Conservation (phyloP, 1,139 yeast genomes). For the Magnusiomyces tetraspermus region DNA sequence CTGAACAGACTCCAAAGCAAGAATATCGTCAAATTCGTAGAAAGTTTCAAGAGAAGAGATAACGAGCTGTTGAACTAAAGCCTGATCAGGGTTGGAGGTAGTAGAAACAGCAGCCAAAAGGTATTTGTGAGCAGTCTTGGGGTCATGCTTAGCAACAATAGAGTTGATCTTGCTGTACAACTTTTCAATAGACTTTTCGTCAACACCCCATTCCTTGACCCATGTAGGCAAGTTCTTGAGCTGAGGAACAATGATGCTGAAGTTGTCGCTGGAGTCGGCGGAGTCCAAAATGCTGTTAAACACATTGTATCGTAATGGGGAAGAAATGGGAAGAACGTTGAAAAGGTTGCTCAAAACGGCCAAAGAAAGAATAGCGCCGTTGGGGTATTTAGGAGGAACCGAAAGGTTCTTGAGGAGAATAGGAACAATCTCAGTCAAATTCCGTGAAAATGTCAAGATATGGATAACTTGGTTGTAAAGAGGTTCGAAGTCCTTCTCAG, state of each 20-base stretch:
- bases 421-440: constrained; percentile 29
- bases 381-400: constrained; percentile 23
- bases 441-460: constrained; percentile 31
- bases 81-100: constrained; percentile 18
- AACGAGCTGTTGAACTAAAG: constrained; percentile 25
- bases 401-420: constrained; percentile 29
- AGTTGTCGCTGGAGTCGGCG: constrained; percentile 29
- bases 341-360: constrained; percentile 35
- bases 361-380: constrained; percentile 29
- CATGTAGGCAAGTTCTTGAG: constrained; percentile 33
- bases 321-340: constrained; percentile 32
- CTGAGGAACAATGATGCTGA: constrained; percentile 32
- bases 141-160: constrained; percentile 22
- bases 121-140: constrained; percentile 25
- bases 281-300: constrained; percentile 31
- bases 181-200: constrained; percentile 23
- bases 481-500: constrained; percentile 36
- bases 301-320: constrained; percentile 29
- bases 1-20: constrained; percentile 29
- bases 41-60: constrained; percentile 23
- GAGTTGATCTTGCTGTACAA: constrained; percentile 26
- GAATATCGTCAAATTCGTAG: constrained; percentile 31
- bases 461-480: constrained; percentile 35
- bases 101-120: constrained; percentile 26
- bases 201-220: constrained; percentile 33